Conservation (phyloP, 192 early-diverging fungal genomes). For the Coemansia erecta region DNA sequence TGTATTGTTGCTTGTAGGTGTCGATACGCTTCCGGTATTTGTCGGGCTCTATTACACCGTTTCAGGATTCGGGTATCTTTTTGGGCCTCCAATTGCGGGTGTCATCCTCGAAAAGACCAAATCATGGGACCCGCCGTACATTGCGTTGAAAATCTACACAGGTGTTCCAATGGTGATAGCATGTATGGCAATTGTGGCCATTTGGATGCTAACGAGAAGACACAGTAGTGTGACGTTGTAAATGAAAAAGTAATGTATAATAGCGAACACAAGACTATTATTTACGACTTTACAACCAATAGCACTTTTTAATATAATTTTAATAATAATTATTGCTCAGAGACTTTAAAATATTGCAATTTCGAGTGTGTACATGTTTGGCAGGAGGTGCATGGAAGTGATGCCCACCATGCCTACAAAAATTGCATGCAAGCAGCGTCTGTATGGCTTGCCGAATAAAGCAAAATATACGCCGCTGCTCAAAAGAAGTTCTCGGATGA, state of each 20-base stretch:
- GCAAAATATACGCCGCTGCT: no score
- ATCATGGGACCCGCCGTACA: conserved; percentile 51
- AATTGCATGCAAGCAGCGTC: no score
- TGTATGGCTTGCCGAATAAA: no score
- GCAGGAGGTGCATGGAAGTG: no score
- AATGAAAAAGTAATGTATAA: not conserved
- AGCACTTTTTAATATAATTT: not conserved
- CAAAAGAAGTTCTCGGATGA: no score
- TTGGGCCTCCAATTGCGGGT: conserved; percentile 50
- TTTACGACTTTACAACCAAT: not conserved
- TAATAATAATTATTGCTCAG: no score
- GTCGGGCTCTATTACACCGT: conserved; percentile 49
- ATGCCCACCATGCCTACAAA: no score
- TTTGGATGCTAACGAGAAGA: conserved; percentile 24
- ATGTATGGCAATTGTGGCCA: conserved; percentile 32
- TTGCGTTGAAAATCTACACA: conserved; percentile 43
- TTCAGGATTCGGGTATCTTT: conserved; percentile 42
- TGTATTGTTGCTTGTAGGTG: conserved; percentile 27
- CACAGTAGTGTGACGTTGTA: conserved; percentile 3
- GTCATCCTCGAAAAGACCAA: conserved; percentile 43
- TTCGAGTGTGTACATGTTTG: no score
- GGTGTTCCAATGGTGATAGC: conserved; percentile 46
- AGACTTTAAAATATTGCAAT: no score
- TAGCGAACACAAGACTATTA: no score
- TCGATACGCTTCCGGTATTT: conserved; percentile 46